Evolutionary conservation across 2,329 filamentous ascomycete species (phyloP).

Genomic region (Fusarium nodosum): DNA sequence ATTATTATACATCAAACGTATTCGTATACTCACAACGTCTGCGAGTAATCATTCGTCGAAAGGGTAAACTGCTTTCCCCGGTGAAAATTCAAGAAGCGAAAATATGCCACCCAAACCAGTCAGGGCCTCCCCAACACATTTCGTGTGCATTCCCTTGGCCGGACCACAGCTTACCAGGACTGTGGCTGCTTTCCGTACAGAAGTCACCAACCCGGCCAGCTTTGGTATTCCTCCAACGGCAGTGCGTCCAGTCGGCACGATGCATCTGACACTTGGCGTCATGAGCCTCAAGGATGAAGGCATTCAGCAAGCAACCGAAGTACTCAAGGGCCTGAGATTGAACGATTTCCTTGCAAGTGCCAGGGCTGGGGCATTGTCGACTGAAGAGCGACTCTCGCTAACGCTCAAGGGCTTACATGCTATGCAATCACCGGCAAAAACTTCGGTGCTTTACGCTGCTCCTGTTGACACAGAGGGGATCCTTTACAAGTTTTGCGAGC

Average conservation of each 20-base stretch:
- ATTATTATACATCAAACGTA: neutral
- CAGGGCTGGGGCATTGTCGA: conserved; percentile 28
- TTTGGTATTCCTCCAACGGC: conserved; percentile 73
- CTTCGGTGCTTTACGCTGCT: conserved; percentile 75
- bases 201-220: conserved; percentile 63
- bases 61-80: neutral
- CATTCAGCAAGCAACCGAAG: conserved; percentile 58
- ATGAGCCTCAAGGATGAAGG: conserved; percentile 76
- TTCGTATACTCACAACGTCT: neutral
- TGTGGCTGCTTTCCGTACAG: conserved; percentile 71
- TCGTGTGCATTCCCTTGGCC: conserved; percentile 80
- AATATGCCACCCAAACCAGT: conserved; percentile 53
- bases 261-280: conserved; percentile 89
- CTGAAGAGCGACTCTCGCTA: conserved; percentile 53
- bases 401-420: conserved; percentile 68
- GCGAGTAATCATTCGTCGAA: neutral
- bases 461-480: conserved; percentile 67
- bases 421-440: conserved; percentile 70
- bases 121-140: conserved; percentile 73
- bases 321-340: conserved; percentile 57
- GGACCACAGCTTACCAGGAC: conserved; percentile 74
- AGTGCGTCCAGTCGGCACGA: conserved; percentile 80
- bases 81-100: neutral
- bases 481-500: conserved; percentile 70
- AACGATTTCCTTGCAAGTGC: conserved; percentile 57